phyloP scores from a whole-genome alignment of 1,284 basidiomycete genomes.

The Cutaneotrichosporon sp. region DNA sequence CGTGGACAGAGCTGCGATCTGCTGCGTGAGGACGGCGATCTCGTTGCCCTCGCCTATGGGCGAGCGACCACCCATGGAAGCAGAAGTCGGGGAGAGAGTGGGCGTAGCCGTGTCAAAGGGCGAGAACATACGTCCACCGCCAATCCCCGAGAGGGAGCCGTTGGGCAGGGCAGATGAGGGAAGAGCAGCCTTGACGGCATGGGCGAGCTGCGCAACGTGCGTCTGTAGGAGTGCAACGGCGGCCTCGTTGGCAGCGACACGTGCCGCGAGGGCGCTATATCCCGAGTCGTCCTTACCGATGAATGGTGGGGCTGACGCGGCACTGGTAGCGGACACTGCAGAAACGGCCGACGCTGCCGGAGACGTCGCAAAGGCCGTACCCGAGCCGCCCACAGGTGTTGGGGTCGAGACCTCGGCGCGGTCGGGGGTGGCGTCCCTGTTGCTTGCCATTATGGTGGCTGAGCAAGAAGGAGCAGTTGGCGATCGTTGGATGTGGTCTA shows the following conservation, averaged over 20 bases:
- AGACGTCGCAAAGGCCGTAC: conserved; percentile 1
- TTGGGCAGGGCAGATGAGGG: conserved; percentile 2
- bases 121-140: conserved; percentile 19
- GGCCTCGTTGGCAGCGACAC: conserved; percentile 40
- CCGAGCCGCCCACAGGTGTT: neutral
- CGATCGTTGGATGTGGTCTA: neutral
- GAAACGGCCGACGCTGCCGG: conserved; percentile 6
- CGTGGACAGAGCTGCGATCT: conserved; percentile 74
- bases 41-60: neutral
- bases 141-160: conserved; percentile 4
- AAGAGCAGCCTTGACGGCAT: conserved; percentile 28
- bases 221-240: conserved; percentile 37
- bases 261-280: conserved; percentile 37
- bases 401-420: neutral
- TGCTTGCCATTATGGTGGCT: conserved; percentile 2
- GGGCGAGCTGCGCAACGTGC: conserved; percentile 39
- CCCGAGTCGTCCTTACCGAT: conserved; percentile 5
- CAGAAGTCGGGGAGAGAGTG: conserved; percentile 5
- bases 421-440: conserved; percentile 1
- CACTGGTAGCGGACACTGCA: neutral
- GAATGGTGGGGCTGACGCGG: conserved; percentile 4
- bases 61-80: neutral
- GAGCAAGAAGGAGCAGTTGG: neutral
- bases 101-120: conserved; percentile 25
- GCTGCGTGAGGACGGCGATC: conserved; percentile 69